phyloP scores from a whole-genome alignment of 805 yeast species.

The Cyberlindnera maritima region DNA sequence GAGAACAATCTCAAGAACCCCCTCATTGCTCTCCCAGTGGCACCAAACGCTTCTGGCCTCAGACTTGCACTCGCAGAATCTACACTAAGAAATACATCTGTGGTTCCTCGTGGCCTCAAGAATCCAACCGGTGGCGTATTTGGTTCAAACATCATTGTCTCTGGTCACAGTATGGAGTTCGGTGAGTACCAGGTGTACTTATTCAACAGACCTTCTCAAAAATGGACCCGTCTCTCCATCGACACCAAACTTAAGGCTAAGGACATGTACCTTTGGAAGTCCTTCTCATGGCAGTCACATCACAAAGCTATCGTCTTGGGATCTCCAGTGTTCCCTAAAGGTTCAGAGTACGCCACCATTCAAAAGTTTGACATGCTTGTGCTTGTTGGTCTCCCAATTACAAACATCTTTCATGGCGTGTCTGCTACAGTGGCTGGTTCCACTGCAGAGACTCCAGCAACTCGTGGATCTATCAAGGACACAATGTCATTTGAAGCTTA shows the following conservation, averaged over 20 bases:
- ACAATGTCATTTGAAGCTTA: conserved; percentile 55
- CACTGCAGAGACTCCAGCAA: not conserved
- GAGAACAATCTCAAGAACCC: conserved; percentile 24
- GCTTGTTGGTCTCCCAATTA: conserved; percentile 52
- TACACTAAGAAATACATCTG: conserved; percentile 20
- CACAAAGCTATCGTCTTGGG: conserved; percentile 69
- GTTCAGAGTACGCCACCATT: conserved; percentile 33
- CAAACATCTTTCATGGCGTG: conserved; percentile 37
- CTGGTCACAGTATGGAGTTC: conserved; percentile 54
- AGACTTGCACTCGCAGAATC: conserved; percentile 28
- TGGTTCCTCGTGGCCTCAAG: conserved; percentile 45
- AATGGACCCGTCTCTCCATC: conserved; percentile 63
- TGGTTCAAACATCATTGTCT: conserved; percentile 61
- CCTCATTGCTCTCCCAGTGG: conserved; percentile 32
- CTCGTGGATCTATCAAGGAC: conserved; percentile 12
- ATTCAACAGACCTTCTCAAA: conserved; percentile 51
- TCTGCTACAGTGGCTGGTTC: not conserved
- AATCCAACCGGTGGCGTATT: conserved; percentile 62
- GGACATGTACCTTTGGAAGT: conserved; percentile 62
- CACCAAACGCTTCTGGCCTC: conserved; percentile 31
- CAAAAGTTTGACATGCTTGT: conserved; percentile 43
- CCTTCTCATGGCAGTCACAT: conserved; percentile 75
- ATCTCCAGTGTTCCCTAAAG: conserved; percentile 23
- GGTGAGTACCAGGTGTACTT: conserved; percentile 43
- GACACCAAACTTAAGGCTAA: conserved; percentile 40